Conservation (phyloP, 1,139 yeast genomes). For the Kodamaea alishanica region DNA sequence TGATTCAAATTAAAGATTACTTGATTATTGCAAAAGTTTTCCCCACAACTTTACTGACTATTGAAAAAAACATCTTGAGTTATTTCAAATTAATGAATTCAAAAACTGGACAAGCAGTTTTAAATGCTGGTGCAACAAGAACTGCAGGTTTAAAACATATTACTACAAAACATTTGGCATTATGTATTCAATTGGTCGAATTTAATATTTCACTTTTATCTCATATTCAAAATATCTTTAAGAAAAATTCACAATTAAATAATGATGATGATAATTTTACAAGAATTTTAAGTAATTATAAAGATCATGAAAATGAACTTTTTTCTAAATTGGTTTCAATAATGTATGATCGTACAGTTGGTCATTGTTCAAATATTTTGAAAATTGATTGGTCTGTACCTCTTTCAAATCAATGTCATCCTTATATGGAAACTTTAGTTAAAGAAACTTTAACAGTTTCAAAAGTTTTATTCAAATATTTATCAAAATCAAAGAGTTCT, state of each 20-base stretch:
- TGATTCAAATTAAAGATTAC: conserved; percentile 46
- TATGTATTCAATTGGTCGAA: conserved; percentile 59
- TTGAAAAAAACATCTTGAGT: conserved; percentile 47
- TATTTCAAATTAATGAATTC: conserved; percentile 52
- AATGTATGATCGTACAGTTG: conserved; percentile 62
- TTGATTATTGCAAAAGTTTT: conserved; percentile 47
- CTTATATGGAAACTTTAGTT: conserved; percentile 64
- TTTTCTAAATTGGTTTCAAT: conserved; percentile 62
- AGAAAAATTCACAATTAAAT: conserved; percentile 8
- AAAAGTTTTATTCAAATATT: conserved; percentile 55
- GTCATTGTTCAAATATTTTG: conserved; percentile 45
- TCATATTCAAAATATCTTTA: conserved; percentile 18
- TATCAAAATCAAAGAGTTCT: conserved; percentile 51
- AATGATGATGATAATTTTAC: conserved; percentile 38
- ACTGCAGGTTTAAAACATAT: conserved; percentile 75
- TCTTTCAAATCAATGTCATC: conserved; percentile 47
- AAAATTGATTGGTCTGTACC: conserved; percentile 51
- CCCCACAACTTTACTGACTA: conserved; percentile 33
- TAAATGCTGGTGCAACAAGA: conserved; percentile 75
- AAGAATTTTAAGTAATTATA: conserved; percentile 34
- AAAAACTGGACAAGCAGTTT: conserved; percentile 57
- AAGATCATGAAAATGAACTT: conserved; percentile 65
- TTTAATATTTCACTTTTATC: conserved; percentile 30
- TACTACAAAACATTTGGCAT: conserved; percentile 69
- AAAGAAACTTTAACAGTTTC: conserved; percentile 65